phyloP scores from a whole-genome alignment of 2,329 filamentous ascomycete genomes.

The Chaetothyriales sp. region DNA sequence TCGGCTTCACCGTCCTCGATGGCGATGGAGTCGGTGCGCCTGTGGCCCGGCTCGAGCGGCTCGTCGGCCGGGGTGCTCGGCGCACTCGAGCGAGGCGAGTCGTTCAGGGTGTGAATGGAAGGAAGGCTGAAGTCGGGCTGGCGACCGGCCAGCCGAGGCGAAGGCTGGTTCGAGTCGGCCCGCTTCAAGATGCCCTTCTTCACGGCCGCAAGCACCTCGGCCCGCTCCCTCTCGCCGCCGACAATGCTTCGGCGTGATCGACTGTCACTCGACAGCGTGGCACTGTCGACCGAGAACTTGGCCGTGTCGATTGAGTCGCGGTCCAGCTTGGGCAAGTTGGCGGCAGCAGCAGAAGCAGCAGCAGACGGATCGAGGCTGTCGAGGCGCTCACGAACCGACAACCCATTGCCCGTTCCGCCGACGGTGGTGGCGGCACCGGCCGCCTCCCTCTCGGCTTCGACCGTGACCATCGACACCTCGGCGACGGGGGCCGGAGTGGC shows the following conservation, averaged over 20 bases:
- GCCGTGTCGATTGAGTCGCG: constrained; percentile 62
- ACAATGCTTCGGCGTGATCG: constrained; percentile 71
- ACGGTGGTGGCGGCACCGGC: constrained; percentile 56
- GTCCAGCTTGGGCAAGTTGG: constrained; percentile 73
- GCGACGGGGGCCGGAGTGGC: constrained; percentile 56
- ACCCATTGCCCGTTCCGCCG: constrained; percentile 67
- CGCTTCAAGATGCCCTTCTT: constrained; percentile 94
- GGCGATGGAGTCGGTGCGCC: constrained; percentile 54
- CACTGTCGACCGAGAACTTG: constrained; percentile 24
- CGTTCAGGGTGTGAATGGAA: constrained; percentile 49
- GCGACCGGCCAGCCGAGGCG: constrained; percentile 49
- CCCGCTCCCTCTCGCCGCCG: constrained; percentile 76
- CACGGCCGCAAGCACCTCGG: constrained; percentile 80
- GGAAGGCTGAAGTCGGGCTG: constrained; percentile 44
- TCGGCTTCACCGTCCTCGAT: constrained; percentile 80
- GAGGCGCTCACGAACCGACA: constrained; percentile 57
- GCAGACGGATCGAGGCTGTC: constrained; percentile 48
- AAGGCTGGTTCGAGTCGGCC: constrained; percentile 51
- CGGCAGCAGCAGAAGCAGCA: constrained; percentile 50
- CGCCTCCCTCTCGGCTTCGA: constrained; percentile 78
- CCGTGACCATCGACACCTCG: constrained; percentile 89
- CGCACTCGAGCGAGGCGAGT: constrained; percentile 72
- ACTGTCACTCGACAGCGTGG: constrained; percentile 32
- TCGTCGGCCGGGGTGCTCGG: constrained; percentile 75
- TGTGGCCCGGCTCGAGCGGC: constrained; percentile 42